These are phyloP conservation scores for Arthroderma sp. DNA, from an alignment of 2,329 filamentous ascomycete genomes.

Conservation along the genomic window DNA sequence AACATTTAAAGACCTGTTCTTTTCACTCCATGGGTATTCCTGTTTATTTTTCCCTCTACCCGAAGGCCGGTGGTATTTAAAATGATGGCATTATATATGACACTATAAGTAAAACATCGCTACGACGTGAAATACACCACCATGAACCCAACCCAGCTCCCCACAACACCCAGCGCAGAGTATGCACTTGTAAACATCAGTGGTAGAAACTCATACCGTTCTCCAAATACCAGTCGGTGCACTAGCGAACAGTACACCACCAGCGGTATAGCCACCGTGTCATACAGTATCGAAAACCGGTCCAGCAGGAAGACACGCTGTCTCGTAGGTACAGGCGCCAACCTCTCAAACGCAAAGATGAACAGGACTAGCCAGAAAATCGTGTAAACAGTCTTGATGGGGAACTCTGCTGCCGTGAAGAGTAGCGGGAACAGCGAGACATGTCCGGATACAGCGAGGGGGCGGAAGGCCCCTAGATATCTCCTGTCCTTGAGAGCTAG, in stretches of 20 bases:
- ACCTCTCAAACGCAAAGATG: constrained; percentile 69
- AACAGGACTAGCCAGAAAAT: constrained; percentile 83
- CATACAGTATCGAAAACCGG: constrained; percentile 79
- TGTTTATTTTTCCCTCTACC: not conserved
- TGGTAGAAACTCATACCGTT: constrained; percentile 72
- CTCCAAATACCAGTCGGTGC: constrained; percentile 70
- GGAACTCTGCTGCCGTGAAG: constrained; percentile 85
- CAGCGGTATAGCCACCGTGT: constrained; percentile 75
- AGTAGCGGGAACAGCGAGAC: constrained; percentile 90
- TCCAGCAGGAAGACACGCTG: constrained; percentile 82
- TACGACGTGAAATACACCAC: constrained; percentile 69
- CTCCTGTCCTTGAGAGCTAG: constrained; percentile 81
- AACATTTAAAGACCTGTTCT: not conserved
- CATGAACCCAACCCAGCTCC: constrained; percentile 89
- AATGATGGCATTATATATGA: not conserved
- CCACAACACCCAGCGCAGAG: constrained; percentile 83
- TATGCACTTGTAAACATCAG: constrained; percentile 97
- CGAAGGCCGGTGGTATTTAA: not conserved
- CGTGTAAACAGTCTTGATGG: constrained; percentile 86
- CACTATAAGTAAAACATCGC: not conserved
- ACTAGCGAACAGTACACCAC: constrained; percentile 78
- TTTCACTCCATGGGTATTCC: not conserved
- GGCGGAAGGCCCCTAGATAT: constrained; percentile 81
- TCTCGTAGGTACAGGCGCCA: constrained; percentile 69
- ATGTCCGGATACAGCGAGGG: constrained; percentile 82